Evolutionary conservation across 2,329 filamentous ascomycete genomes (phyloP).

Genomic region (Aspergillus quadricinctus): DNA sequence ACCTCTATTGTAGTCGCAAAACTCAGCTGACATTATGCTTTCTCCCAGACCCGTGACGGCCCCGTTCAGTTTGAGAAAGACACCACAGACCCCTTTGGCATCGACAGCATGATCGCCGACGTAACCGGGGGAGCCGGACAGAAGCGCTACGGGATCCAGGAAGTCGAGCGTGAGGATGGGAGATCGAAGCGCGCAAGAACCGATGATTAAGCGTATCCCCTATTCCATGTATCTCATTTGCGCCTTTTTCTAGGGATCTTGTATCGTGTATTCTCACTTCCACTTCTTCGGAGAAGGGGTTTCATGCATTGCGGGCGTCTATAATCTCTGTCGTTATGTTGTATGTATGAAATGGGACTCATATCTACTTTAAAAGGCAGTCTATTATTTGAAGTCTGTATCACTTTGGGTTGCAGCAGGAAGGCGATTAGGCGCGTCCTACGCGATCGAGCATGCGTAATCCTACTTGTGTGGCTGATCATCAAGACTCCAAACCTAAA

Average conservation of each 20-base stretch:
- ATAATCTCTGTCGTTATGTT: constrained; percentile 1
- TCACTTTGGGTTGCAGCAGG: not conserved
- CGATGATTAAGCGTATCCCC: constrained; percentile 50
- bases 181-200: constrained; percentile 68
- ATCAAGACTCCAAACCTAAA: not conserved
- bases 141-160: constrained; percentile 44
- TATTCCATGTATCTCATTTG: not conserved
- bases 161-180: constrained; percentile 32
- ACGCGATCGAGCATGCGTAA: not conserved
- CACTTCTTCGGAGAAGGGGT: constrained; percentile 4
- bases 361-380: constrained; percentile 3
- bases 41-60: constrained; percentile 66
- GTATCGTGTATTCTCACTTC: constrained; percentile 7
- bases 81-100: constrained; percentile 79
- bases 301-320: constrained; percentile 30
- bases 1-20: not conserved
- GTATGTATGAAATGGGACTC: constrained; percentile 1
- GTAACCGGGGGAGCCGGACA: constrained; percentile 54
- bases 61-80: constrained; percentile 98
- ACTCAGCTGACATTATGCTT: not conserved
- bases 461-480: not conserved
- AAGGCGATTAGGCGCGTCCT: not conserved
- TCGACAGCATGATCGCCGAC: constrained; percentile 88
- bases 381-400: not conserved
- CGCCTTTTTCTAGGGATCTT: constrained; percentile 4